phyloP scores from a whole-genome alignment of 2,329 filamentous ascomycete genomes.

The Neonectria faginata region DNA sequence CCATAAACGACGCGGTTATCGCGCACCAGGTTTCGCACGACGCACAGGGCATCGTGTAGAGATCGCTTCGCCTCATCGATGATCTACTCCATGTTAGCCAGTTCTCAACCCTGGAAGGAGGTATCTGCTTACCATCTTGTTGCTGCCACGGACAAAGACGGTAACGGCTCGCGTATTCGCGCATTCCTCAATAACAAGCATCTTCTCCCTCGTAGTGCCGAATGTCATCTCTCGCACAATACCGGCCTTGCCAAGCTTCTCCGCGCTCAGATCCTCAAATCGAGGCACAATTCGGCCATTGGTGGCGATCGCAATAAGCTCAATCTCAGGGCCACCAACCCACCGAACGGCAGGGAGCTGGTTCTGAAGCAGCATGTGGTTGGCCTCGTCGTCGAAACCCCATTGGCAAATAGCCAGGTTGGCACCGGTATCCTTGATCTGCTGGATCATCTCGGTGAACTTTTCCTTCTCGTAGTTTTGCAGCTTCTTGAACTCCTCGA shows the following conservation, averaged over 20 bases:
- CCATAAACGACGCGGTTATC: constrained; percentile 99
- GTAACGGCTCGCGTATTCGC: constrained; percentile 98
- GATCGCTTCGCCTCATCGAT: constrained; percentile 99
- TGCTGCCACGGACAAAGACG: constrained; percentile 95
- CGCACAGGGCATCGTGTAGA: constrained; percentile 95
- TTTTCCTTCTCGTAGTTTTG: constrained; percentile 96
- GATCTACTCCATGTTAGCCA: constrained; percentile 69
- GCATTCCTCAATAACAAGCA: constrained; percentile 99
- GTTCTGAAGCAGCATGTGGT: constrained; percentile 96
- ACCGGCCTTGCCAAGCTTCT: constrained; percentile 92
- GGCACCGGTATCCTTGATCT: constrained; percentile 96
- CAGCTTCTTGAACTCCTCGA: constrained; percentile 98
- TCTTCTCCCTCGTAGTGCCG: constrained; percentile 98
- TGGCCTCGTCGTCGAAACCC: constrained; percentile 99
- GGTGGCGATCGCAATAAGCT: constrained; percentile 97
- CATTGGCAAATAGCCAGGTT: constrained; percentile 99
- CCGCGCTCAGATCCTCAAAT: constrained; percentile 91
- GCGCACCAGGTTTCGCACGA: constrained; percentile 93
- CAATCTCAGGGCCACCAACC: constrained; percentile 98
- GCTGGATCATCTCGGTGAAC: constrained; percentile 98
- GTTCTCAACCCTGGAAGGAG: background rate
- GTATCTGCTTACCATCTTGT: constrained; percentile 86
- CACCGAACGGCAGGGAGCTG: constrained; percentile 94
- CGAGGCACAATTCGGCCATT: constrained; percentile 97
- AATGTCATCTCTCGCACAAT: constrained; percentile 95